Evolutionary conservation across 2,329 filamentous ascomycete genomes (phyloP).

Genomic region (Colletotrichum melonis): DNA sequence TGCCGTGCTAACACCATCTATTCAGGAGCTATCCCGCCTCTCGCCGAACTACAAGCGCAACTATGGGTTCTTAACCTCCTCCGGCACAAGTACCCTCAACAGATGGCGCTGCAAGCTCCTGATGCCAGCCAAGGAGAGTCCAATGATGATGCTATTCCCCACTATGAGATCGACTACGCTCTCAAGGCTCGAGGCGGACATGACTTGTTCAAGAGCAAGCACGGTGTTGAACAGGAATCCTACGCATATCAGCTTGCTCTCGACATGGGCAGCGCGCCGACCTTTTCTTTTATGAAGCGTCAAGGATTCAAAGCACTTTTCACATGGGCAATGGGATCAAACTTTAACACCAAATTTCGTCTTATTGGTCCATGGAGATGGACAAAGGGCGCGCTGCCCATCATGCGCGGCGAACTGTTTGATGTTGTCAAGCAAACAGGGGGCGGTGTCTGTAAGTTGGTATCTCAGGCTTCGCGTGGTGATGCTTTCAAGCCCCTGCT

Average conservation of each 20-base stretch:
- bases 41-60: constrained; percentile 61
- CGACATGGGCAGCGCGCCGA: constrained; percentile 57
- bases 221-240: constrained; percentile 60
- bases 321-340: constrained; percentile 60
- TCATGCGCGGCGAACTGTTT: constrained; percentile 57
- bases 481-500: constrained; percentile 14
- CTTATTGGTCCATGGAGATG: constrained; percentile 57
- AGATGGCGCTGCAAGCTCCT: constrained; percentile 31
- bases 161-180: constrained; percentile 54
- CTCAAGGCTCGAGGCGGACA: constrained; percentile 49
- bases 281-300: constrained; percentile 46
- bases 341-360: constrained; percentile 62
- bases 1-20: constrained; percentile 2
- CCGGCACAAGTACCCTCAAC: constrained; percentile 40
- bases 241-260: constrained; percentile 62
- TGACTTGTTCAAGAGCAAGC: constrained; percentile 47
- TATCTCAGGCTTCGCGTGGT: too few relatives aligned
- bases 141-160: constrained; percentile 42
- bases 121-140: constrained; percentile 11
- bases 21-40: constrained; percentile 57
- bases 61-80: constrained; percentile 57
- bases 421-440: constrained; percentile 50
- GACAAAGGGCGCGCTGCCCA: constrained; percentile 45
- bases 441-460: constrained; percentile 49
- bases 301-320: constrained; percentile 50